Evolutionary conservation across 257 asterid species (phyloP), one percentile per base, ranked within the genome.

Genomic region (Haberlea rhodopensis): DNA sequence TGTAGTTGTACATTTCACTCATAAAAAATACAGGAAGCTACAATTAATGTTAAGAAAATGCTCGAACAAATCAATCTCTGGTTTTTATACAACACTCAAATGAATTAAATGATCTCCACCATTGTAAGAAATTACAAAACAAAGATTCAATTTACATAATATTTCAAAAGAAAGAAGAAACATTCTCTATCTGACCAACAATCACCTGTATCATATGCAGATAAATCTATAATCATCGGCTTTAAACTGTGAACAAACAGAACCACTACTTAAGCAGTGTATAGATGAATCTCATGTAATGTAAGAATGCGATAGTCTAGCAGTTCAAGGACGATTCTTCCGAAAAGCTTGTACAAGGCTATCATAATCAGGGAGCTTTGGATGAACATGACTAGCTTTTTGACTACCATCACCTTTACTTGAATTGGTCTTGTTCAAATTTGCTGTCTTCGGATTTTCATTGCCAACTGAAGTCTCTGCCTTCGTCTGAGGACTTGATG

Each of bases 281-380:
- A 62, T 15, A 59, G 63, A 72, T 60, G 65, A 62, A 71, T 51
- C 53, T 22, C 27, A 25, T 40, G 5, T 25, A 51, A 46, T 22
- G 15, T 9, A 45, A 20, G 46, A 28, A 5, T 7, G 16, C 8
- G 29, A 63, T 9, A 62, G 32, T 31, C 5, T 40, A 68, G 37
- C 34, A n/a, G 25, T 66, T 77, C 79, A 68, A 51, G 75, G 55
- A 49, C 76, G 82, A 62, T 81, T 78, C 54, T 5, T 71, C 61
- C 86, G 78, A 53, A 90, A 81, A 20, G 92, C 74, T 60, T 73
- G 82, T 21, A 87, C 62, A 15, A 88, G 66, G 31, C 81, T 59
- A 61, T 91, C 96, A 71, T 82, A 87, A 58, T 90, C 97, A 25
- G 97, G 96, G 55, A 90, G 96, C 65, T 90, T 90, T 53, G 97